Percentiles rank a stretch among this genome's conserved stretches.
Evolutionary conservation across 164 flowering plant species (phyloP).

Genomic region (Warburgia ugandensis): DNA sequence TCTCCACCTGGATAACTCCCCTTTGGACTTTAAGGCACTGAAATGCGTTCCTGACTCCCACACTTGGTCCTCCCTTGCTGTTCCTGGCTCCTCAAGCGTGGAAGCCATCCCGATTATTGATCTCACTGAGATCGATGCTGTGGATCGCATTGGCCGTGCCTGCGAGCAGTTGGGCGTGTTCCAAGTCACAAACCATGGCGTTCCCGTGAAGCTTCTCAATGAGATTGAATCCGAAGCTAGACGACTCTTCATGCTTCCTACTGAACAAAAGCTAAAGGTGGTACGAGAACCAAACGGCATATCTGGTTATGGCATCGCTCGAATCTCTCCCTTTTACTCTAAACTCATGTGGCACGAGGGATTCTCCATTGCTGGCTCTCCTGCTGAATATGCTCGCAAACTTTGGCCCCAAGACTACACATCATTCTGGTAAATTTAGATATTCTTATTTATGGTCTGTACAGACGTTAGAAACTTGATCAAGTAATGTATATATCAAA

Average conservation of each 20-base stretch:
- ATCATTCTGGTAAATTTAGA: slow-evolving; percentile 46
- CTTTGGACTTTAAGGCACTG: no score
- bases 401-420: slow-evolving; percentile 66
- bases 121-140: slow-evolving; percentile 36
- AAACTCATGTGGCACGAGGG: slow-evolving; percentile 90
- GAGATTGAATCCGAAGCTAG: slow-evolving; percentile 28
- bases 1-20: no score
- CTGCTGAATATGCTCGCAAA: slow-evolving; percentile 54
- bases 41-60: no score
- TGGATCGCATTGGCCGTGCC: slow-evolving; percentile 46
- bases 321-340: slow-evolving; percentile 64
- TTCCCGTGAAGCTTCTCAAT: slow-evolving; percentile 35
- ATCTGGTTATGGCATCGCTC: slow-evolving; percentile 67
- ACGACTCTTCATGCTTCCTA: slow-evolving; percentile 48
- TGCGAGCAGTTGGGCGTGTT: slow-evolving; percentile 78
- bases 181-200: slow-evolving; percentile 64
- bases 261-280: no score
- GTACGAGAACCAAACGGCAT: no score
- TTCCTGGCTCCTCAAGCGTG: no score
- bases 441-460: no score
- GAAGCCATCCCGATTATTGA: slow-evolving; percentile 65
- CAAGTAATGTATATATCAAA: no score
- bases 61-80: no score
- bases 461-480: no score
- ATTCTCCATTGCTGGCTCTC: slow-evolving; percentile 71